phyloP scores from a whole-genome alignment of 208 protist genomes.

The Wallacemonas collosoma region DNA sequence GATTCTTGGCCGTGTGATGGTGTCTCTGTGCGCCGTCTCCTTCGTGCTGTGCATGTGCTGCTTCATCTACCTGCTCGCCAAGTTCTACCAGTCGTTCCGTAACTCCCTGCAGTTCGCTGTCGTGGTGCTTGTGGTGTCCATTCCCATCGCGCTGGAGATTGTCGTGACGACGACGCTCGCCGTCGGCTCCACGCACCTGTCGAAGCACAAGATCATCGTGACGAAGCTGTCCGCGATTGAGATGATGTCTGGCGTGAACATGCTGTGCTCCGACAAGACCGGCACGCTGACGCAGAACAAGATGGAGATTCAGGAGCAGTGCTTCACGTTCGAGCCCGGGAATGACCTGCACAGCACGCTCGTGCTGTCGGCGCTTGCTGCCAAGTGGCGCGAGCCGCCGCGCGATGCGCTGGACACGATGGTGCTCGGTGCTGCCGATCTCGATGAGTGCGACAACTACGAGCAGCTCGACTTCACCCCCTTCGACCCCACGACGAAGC shows the following conservation, averaged over 20 bases:
- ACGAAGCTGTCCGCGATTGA: slow-evolving; percentile 94
- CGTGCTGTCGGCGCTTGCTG: slow-evolving; percentile 79
- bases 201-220: slow-evolving; percentile 94
- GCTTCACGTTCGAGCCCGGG: slow-evolving; percentile 68
- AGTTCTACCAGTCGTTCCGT: slow-evolving; percentile 67
- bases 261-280: slow-evolving; percentile 96
- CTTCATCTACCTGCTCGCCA: slow-evolving; percentile 79
- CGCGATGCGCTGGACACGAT: slow-evolving; percentile 92
- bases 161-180: slow-evolving; percentile 89
- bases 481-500: slow-evolving; percentile 75
- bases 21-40: slow-evolving; percentile 59
- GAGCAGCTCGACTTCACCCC: slow-evolving; percentile 68
- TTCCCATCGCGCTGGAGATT: slow-evolving; percentile 89
- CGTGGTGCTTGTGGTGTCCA: slow-evolving; percentile 93
- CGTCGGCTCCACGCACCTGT: slow-evolving; percentile 90
- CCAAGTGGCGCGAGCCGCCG: slow-evolving; percentile 91
- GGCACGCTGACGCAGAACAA: slow-evolving; percentile 95
- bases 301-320: slow-evolving; percentile 86
- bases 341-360: slow-evolving; percentile 64
- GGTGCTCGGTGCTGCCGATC: slow-evolving; percentile 71
- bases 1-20: slow-evolving; percentile 72
- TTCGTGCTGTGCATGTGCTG: slow-evolving; percentile 70
- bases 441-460: slow-evolving; percentile 85
- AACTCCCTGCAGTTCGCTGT: slow-evolving; percentile 75
- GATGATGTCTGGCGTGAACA: slow-evolving; percentile 88